Evolutionary conservation across 257 asterid species (phyloP).

Genomic region (Capsicum chinense): DNA sequence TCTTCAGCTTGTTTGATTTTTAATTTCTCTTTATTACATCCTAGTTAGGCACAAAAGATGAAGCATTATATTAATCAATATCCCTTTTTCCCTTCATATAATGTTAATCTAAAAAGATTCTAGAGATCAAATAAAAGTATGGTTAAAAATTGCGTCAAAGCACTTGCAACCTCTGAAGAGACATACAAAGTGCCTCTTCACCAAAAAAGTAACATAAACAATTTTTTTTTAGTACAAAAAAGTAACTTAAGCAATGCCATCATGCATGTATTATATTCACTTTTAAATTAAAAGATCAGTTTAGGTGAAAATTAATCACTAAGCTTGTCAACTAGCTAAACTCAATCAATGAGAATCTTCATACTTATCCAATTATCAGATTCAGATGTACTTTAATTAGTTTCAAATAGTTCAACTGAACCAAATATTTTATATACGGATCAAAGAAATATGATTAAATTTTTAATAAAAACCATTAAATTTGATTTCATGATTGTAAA

Average conservation of each 20-base stretch:
- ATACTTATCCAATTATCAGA: background rate
- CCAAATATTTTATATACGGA: background rate
- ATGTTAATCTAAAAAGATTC: background rate
- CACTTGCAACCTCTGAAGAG: background rate
- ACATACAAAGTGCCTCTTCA: background rate
- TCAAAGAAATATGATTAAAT: background rate
- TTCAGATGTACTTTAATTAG: background rate
- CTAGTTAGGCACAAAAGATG: no score
- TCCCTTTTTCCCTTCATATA: no score
- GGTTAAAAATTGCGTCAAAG: background rate
- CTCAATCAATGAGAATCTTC: constrained; percentile 14
- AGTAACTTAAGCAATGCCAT: background rate
- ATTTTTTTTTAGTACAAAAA: background rate
- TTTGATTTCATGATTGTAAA: background rate
- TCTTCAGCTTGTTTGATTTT: no score
- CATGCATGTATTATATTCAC: background rate
- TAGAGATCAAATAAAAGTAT: no score
- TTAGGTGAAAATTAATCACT: background rate
- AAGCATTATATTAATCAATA: no score
- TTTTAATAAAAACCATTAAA: background rate
- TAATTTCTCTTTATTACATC: no score
- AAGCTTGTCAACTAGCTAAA: background rate
- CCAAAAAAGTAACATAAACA: background rate
- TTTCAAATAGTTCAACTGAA: background rate
- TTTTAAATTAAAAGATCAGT: background rate